Evolutionary conservation across 169 alveolate species (phyloP).

Genomic region (Babesia caballi): DNA sequence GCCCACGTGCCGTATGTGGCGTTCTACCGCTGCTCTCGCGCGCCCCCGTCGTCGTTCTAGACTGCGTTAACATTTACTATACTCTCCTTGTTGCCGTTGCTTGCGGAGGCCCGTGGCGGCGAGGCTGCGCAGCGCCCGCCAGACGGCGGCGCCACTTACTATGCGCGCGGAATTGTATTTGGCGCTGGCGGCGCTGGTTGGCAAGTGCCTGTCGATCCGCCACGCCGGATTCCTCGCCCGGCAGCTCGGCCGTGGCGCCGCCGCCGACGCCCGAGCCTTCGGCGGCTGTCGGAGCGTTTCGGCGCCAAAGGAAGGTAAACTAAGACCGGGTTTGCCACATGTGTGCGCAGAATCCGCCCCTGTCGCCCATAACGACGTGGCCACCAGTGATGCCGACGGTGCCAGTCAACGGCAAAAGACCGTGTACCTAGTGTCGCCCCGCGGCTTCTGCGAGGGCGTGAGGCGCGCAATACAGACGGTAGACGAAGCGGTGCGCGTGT

Average conservation of each 20-base stretch:
- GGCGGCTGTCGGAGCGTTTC: neutral
- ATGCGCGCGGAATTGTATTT: neutral
- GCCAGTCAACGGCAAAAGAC: conserved; percentile 10
- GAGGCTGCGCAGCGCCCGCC: neutral
- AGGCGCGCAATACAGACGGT: conserved; percentile 80
- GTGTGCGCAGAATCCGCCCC: conserved; percentile 3
- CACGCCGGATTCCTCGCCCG: neutral
- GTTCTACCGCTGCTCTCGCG: conserved; percentile 75
- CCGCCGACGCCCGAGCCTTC: neutral
- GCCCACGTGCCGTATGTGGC: conserved; percentile 76
- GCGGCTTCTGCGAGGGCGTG: conserved; percentile 86
- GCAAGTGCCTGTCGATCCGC: neutral
- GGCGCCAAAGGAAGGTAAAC: too few species aligned
- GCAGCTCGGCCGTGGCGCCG: neutral
- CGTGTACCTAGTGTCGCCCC: conserved; percentile 69
- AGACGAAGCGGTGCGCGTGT: conserved; percentile 76
- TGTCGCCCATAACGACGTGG: too few species aligned
- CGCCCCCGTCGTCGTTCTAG: conserved; percentile 66
- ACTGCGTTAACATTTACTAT: neutral
- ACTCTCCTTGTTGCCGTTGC: too few species aligned
- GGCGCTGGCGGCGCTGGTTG: neutral
- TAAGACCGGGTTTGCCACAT: too few species aligned
- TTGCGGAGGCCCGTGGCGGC: too few species aligned
- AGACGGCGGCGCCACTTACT: neutral
- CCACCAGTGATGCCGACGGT: neutral